Conservation (phyloP, 306 rosid genomes). For the Canavalia ensiformis region DNA sequence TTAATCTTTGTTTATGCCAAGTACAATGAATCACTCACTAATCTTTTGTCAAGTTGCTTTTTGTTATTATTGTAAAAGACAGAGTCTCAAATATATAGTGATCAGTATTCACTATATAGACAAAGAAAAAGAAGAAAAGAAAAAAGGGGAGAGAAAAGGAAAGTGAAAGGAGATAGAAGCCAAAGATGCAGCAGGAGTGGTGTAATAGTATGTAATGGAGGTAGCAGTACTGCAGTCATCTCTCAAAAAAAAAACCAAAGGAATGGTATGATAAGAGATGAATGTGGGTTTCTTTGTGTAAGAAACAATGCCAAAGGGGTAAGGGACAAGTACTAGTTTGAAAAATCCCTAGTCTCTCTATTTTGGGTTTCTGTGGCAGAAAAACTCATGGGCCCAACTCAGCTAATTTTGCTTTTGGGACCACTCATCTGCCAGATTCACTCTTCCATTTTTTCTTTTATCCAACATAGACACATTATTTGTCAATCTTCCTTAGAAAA, state of each 20-base stretch:
- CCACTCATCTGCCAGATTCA: conserved; percentile 12
- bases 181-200: conserved; percentile 10
- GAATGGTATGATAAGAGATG: conserved; percentile 42
- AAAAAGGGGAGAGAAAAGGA: not conserved
- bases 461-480: not conserved
- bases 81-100: conserved; percentile 45
- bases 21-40: conserved; percentile 46
- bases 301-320: conserved; percentile 40
- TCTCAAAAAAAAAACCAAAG: conserved; percentile 28
- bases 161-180: not conserved
- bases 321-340: conserved; percentile 31
- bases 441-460: not conserved
- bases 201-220: not conserved
- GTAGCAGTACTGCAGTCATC: conserved; percentile 13
- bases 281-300: conserved; percentile 20
- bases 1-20: conserved; percentile 26
- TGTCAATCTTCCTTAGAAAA: not conserved
- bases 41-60: conserved; percentile 39
- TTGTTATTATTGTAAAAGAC: conserved; percentile 44
- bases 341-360: conserved; percentile 22
- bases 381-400: conserved; percentile 30
- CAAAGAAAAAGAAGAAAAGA: conserved; percentile 14
- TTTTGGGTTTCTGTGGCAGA: conserved; percentile 35
- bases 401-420: conserved; percentile 32
- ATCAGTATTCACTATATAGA: not conserved